phyloP scores from a whole-genome alignment of 345 rosid genomes.

The Chamaenerion angustifolium region DNA sequence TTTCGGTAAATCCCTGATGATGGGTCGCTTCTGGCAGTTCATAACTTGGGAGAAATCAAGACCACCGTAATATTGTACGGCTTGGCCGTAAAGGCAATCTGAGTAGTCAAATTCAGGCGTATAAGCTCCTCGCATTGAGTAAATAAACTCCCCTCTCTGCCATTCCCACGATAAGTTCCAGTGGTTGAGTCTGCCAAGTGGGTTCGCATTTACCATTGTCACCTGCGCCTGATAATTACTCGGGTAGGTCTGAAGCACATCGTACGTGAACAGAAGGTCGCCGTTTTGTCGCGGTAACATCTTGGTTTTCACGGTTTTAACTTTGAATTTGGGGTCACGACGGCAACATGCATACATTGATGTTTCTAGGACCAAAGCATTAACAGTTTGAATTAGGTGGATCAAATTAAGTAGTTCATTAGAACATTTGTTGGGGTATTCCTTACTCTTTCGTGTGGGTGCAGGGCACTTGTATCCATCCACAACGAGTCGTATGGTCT shows the following conservation, averaged over 20 bases:
- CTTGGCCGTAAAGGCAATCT: slow-evolving; percentile 49
- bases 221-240: slow-evolving; percentile 78
- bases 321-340: slow-evolving; percentile 47
- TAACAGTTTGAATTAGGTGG: neutral
- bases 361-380: slow-evolving; percentile 23
- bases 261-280: slow-evolving; percentile 53
- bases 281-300: slow-evolving; percentile 36
- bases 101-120: slow-evolving; percentile 35
- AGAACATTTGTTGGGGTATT: too few relatives aligned
- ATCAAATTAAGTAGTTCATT: too few relatives aligned
- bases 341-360: slow-evolving; percentile 62
- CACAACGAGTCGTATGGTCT: slow-evolving; percentile 35
- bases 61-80: slow-evolving; percentile 36
- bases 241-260: slow-evolving; percentile 47
- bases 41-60: slow-evolving; percentile 60
- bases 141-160: slow-evolving; percentile 77
- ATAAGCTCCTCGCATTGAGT: slow-evolving; percentile 74
- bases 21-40: slow-evolving; percentile 55
- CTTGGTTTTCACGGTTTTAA: slow-evolving; percentile 26
- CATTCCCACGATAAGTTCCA: slow-evolving; percentile 97
- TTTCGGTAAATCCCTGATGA: slow-evolving; percentile 60
- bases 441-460: slow-evolving; percentile 30
- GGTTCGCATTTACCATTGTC: slow-evolving; percentile 55
- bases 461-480: slow-evolving; percentile 64
- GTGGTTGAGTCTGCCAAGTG: slow-evolving; percentile 64